Percentiles rank a stretch among this genome's conserved stretches.
Conservation (phyloP, 306 rosid species). For the Vigna radiata region DNA sequence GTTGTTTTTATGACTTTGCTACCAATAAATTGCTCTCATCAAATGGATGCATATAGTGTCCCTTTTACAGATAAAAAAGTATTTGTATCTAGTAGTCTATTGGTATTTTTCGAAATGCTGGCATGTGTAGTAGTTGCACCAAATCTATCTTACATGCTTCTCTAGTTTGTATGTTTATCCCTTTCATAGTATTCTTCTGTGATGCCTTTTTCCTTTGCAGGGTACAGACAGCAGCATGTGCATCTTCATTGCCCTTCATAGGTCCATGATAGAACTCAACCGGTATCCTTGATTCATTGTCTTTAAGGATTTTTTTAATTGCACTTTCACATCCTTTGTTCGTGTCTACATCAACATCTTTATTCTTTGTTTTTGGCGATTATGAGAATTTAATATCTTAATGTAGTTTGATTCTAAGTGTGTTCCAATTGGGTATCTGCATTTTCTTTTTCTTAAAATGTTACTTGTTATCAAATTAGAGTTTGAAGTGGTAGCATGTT, state of each 20-base stretch:
- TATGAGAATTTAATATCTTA: background rate
- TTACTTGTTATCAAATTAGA: slow-evolving; percentile 8
- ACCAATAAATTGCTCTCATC: slow-evolving; percentile 24
- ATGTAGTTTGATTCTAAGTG: background rate
- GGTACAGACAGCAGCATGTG: slow-evolving; percentile 75
- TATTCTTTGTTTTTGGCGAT: background rate
- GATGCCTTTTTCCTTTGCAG: slow-evolving; percentile 55
- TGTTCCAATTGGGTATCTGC: slow-evolving; percentile 2
- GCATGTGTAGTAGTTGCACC: slow-evolving; percentile 21
- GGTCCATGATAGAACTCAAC: slow-evolving; percentile 81
- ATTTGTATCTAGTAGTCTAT: slow-evolving; percentile 35
- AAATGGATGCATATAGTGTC: background rate
- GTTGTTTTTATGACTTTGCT: background rate
- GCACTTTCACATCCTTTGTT: slow-evolving; percentile 25
- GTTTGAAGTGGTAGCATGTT: slow-evolving; percentile 8
- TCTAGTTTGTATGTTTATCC: slow-evolving; percentile 19
- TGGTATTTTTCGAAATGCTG: slow-evolving; percentile 36
- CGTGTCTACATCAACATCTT: slow-evolving; percentile 11
- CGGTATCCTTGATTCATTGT: slow-evolving; percentile 61
- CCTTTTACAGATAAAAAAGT: slow-evolving; percentile 6
- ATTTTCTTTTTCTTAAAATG: slow-evolving; percentile 21
- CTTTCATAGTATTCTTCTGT: slow-evolving; percentile 18
- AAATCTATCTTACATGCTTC: slow-evolving; percentile 36
- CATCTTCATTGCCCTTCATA: slow-evolving; percentile 81
- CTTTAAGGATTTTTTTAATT: slow-evolving; percentile 37